These are phyloP conservation scores for Rhodotorula sphaerocarpa DNA, from an alignment of 768 basidiomycete species.

Conservation along the genomic window DNA sequence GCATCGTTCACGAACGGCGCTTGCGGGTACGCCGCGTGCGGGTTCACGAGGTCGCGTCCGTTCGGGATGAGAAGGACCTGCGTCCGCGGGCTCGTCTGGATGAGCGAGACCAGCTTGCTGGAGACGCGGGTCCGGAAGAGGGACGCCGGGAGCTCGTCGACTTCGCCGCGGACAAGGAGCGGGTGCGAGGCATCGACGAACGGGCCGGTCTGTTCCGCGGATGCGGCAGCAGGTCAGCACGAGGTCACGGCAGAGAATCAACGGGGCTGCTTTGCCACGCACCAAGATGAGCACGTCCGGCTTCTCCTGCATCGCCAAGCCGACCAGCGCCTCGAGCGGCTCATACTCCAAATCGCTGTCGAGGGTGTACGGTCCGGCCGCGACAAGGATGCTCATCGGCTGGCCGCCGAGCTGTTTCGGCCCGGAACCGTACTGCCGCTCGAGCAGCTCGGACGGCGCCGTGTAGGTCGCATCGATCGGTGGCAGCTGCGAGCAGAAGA, in stretches of 20 bases:
- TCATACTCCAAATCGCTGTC: constrained; percentile 69
- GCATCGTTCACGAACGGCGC: constrained; percentile 43
- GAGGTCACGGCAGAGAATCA: no score
- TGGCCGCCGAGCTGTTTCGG: constrained; percentile 48
- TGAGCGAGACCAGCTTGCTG: constrained; percentile 52
- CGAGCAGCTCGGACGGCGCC: constrained; percentile 45
- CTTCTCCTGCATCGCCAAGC: constrained; percentile 55
- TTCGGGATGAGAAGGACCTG: constrained; percentile 73
- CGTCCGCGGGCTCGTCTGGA: constrained; percentile 59
- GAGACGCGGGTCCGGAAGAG: constrained; percentile 64
- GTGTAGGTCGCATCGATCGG: constrained; percentile 48
- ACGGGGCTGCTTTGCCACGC: no score
- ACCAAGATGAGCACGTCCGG: constrained; percentile 77
- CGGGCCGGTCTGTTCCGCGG: constrained; percentile 63
- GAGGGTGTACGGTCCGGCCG: constrained; percentile 76
- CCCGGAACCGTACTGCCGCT: constrained; percentile 43
- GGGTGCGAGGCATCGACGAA: constrained; percentile 76
- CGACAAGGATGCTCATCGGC: constrained; percentile 60
- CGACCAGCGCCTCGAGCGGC: constrained; percentile 59
- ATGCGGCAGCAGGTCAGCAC: no score
- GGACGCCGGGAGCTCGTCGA: constrained; percentile 56
- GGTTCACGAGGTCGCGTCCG: constrained; percentile 67
- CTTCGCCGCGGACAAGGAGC: constrained; percentile 63
- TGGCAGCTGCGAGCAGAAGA: constrained; percentile 52
- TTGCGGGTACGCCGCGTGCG: constrained; percentile 81